A percentile compares a stretch with the other conserved stretches of the same genome.
These are phyloP conservation scores for Entelexis sorbosivorans DNA, from an alignment of 1,139 yeast species.

Conservation along the genomic window DNA sequence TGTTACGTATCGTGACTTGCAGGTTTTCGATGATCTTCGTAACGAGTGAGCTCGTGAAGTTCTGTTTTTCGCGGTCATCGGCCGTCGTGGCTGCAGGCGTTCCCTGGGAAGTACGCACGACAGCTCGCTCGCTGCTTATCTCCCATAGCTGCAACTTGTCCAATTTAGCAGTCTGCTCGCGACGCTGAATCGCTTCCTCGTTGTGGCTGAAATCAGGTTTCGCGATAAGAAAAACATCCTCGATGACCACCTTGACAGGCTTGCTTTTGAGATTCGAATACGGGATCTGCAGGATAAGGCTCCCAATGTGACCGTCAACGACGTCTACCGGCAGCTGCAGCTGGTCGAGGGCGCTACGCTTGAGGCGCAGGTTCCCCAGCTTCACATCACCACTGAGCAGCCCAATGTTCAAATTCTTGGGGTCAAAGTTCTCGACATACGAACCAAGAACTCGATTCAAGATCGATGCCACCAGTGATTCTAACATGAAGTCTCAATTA, in stretches of 20 bases:
- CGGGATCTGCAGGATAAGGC: conserved; percentile 81
- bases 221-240: conserved; percentile 76
- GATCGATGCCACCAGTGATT: conserved; percentile 44
- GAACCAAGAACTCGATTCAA: conserved; percentile 41
- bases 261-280: conserved; percentile 91
- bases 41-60: conserved; percentile 76
- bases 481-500: conserved; percentile 34
- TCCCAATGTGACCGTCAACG: conserved; percentile 85
- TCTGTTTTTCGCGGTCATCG: conserved; percentile 45
- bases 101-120: conserved; percentile 25
- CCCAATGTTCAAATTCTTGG: conserved; percentile 86
- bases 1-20: conserved; percentile 84
- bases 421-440: conserved; percentile 89
- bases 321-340: conserved; percentile 79
- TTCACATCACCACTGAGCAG: conserved; percentile 98
- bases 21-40: conserved; percentile 87
- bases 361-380: conserved; percentile 60
- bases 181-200: conserved; percentile 51
- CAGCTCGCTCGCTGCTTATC: conserved; percentile 28
- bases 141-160: conserved; percentile 64
- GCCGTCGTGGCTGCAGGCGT: conserved; percentile 29
- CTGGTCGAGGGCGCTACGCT: conserved; percentile 69
- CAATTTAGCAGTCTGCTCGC: conserved; percentile 56
- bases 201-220: conserved; percentile 53
- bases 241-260: conserved; percentile 84